Base-by-base conservation (phyloP, 257 asterid species). In the Solanum dulcamara region DNA sequence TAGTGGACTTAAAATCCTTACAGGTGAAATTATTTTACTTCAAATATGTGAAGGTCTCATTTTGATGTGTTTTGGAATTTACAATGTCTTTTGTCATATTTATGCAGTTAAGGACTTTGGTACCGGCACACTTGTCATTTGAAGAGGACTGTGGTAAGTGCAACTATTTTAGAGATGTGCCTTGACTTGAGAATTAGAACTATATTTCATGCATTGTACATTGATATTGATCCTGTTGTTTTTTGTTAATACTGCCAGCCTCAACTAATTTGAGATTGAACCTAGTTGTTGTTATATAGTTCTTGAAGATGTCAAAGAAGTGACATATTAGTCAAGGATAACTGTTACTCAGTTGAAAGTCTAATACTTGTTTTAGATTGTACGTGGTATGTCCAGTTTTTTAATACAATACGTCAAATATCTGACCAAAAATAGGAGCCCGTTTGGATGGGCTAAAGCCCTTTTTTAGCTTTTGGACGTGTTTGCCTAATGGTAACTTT, bases 81-180 rank as follows among this genome's bases (percentile, higher is more conserved):
- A 81, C 24, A 7, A 62, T 33, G 46, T 70, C 28, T 82, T 87
- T 38, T 86, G 79, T 87, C 84, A 80, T 88, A 82, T 86, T 22
- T 72, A 72, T 80, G 87, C 98, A 95, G 99, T 89, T 96, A 81
- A 90, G 91, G 92, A 95, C 99, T 13, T 85, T 95, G 62, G 87
- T 71, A 81, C 97, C 98, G 68, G 98, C 99, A 88, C 89, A 88
- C 50, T 68, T 88, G 86, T 96, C 99, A 50, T 95, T 96, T 85
- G 83, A 90, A 89, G 96, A 95, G 92, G 99, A 96, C 68, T 90
- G 90, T 90, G 99, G 99, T 96, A 80, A 85, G 91, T 89, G 85
- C 81, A 84, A 24, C 53, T 88, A 24, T 77, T 46, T 28, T 44
- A 77, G 40, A 77, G 37, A 46, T 46, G 50, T 44, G 26, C 40